phyloP scores from a whole-genome alignment of 805 yeast genomes.

The Metschnikowia rubicola region DNA sequence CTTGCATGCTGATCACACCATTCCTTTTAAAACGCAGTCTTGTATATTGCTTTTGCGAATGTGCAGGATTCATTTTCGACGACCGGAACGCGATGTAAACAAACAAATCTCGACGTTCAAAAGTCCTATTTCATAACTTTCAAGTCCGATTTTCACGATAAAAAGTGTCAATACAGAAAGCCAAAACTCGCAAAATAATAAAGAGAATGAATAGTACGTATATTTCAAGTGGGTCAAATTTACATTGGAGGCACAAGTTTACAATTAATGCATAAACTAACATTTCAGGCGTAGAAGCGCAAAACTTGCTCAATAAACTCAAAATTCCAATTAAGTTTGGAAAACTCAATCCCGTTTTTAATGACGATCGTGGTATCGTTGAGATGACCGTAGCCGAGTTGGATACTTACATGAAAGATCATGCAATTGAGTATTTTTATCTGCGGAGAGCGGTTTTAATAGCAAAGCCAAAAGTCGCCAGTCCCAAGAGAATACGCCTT shows the following conservation, averaged over 20 bases:
- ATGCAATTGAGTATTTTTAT: background rate
- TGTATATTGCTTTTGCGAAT: no score
- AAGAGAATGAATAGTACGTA: background rate
- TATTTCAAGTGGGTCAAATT: background rate
- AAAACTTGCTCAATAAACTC: background rate
- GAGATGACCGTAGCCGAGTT: background rate
- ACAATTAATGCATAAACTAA: background rate
- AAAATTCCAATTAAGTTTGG: background rate
- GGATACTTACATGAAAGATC: background rate
- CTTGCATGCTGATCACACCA: no score
- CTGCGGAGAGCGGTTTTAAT: background rate
- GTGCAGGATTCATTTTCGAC: no score
- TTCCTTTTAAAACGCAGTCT: no score
- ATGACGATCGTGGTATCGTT: background rate
- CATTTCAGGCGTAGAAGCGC: background rate
- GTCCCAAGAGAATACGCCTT: background rate
- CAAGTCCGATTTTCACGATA: background rate
- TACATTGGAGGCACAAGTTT: background rate
- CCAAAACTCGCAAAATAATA: background rate
- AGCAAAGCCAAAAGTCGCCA: background rate
- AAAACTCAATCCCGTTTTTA: background rate
- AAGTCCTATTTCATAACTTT: background rate
- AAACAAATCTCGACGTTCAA: background rate
- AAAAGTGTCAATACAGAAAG: background rate
- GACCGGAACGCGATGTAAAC: background rate